Evolutionary conservation across 2,329 filamentous ascomycete genomes (phyloP).

Genomic region (Fusarium dlaminii): DNA sequence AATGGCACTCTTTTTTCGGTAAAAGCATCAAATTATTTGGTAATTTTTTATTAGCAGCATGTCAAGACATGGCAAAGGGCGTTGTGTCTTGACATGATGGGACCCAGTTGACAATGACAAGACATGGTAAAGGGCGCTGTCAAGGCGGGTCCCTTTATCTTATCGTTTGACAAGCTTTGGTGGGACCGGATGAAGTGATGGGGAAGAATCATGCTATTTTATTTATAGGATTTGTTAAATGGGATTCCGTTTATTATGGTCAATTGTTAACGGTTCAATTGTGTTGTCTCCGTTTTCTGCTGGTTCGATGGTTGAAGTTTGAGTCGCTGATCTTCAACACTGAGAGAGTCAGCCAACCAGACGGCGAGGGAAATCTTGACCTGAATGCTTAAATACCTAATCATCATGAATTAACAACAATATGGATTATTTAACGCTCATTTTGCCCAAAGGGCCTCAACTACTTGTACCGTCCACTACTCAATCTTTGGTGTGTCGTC

Average conservation of each 20-base stretch:
- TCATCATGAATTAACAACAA: background rate
- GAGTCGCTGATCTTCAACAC: background rate
- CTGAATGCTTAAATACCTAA: background rate
- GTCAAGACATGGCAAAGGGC: constrained; percentile 25
- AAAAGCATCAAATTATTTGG: constrained; percentile 28
- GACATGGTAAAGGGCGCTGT: constrained; percentile 25
- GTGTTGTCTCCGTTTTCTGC: background rate
- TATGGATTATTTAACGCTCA: background rate
- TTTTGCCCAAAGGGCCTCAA: no score
- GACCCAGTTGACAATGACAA: constrained; percentile 15
- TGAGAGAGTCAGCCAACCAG: background rate
- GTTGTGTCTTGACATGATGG: constrained; percentile 18
- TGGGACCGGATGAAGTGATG: background rate
- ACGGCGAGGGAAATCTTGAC: no score
- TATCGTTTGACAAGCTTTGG: constrained; percentile 16
- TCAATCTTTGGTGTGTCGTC: background rate
- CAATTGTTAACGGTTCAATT: background rate
- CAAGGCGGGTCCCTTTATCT: constrained; percentile 18
- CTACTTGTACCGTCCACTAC: background rate
- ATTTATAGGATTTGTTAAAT: background rate
- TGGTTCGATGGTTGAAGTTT: no score
- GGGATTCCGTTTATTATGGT: background rate
- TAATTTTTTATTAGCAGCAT: constrained; percentile 17
- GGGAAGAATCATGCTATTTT: background rate
- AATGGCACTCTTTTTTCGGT: background rate